These are phyloP conservation scores for Podaxis sp. DNA, from an alignment of 768 basidiomycete species.

Conservation along the genomic window DNA sequence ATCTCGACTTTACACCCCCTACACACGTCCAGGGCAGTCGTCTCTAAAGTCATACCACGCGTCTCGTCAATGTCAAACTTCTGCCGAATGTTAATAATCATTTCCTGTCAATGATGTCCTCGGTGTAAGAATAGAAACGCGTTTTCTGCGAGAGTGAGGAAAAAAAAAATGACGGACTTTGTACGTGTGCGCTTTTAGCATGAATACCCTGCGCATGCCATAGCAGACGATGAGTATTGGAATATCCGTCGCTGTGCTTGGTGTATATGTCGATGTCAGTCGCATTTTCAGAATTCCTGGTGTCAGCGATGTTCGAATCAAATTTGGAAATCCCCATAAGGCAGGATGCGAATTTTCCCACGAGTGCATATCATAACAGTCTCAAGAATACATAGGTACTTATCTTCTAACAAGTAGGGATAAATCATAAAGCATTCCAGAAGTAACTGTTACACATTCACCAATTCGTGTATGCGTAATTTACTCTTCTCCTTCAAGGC, in stretches of 20 bases:
- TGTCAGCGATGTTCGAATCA: background rate
- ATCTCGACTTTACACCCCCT: slow-evolving; percentile 23
- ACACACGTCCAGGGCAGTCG: slow-evolving; percentile 25
- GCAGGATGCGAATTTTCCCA: background rate
- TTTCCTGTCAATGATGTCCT: slow-evolving; percentile 17
- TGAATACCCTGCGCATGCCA: slow-evolving; percentile 1
- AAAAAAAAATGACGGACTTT: background rate
- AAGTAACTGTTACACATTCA: background rate
- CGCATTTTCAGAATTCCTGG: background rate
- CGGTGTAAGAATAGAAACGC: background rate
- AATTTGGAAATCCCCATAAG: background rate
- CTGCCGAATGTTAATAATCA: slow-evolving; percentile 13
- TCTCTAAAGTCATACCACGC: slow-evolving; percentile 16
- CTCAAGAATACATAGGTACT: background rate
- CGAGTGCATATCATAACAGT: background rate
- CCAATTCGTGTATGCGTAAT: background rate
- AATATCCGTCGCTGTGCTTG: background rate
- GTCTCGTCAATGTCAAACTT: slow-evolving; percentile 16
- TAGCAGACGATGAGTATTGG: slow-evolving; percentile 6
- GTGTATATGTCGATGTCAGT: slow-evolving; percentile 2
- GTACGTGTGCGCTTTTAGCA: slow-evolving; percentile 3
- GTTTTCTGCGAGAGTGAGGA: background rate
- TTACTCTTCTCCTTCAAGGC: slow-evolving; percentile 36
- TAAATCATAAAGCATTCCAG: background rate
- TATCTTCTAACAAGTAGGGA: background rate